Base-by-base conservation (phyloP, 2,329 filamentous ascomycete genomes). In the Pseudomassariella vexata region DNA sequence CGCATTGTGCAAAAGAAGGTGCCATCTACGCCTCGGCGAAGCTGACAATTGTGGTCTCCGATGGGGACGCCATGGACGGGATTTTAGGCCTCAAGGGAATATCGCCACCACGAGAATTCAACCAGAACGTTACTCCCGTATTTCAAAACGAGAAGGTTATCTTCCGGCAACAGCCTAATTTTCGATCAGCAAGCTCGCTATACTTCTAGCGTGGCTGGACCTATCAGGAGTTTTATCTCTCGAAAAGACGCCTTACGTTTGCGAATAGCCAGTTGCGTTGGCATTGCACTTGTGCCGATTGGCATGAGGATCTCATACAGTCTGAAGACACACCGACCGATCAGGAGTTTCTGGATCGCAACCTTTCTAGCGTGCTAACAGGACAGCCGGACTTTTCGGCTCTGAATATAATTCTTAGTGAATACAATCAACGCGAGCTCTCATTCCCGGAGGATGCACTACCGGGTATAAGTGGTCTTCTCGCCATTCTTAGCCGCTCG, bases 11-110 rank as follows among this genome's bases (percentile, higher is more conserved):
- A 16, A 15, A 26, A 15, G 12, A 26, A 7, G 32, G 32, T 5
- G 26, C 20, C 5, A 35, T 35, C 6, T 35, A 35, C n/a, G 32
- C 32, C 9, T 29, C 32, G 6, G 32, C 32, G 6, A 35, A 24
- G 9, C n/a, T 30, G 5, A 35, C 32, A 5, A 30, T 35, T 10
- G 19, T 35, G 14, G 26, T 27, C 2, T 11, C 15, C 9, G 32
- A 35, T 20, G 32, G 26, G 2, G 32, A 35, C 21, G 26, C 32
- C 11, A 29, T 4, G 8, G 3, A 30, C 9, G 32, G 32, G 16
- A 29, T 35, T 16, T 16, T 14, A n/a, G 32, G 26, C 9, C 16
- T 35, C 4, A 19, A 9, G 10, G 32, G 26, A 3, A 20, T 30
- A 5, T 35, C 26, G n/a, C 15, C 8, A 9, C 10, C 26, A 16